phyloP scores from a whole-genome alignment of 805 yeast genomes.

The Priceomyces haplophilus region DNA sequence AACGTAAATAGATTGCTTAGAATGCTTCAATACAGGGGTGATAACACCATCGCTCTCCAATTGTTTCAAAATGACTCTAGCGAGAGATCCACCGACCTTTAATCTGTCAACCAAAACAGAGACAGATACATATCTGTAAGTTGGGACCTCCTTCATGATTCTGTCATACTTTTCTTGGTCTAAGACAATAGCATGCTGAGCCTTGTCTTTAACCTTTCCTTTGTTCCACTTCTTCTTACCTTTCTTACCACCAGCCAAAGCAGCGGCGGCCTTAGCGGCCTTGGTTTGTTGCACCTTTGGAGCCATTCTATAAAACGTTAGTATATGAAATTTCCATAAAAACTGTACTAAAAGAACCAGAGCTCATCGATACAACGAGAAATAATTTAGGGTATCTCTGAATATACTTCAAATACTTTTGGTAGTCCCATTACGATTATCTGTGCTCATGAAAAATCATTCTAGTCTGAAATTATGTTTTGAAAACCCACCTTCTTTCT shows the following conservation, averaged over 20 bases:
- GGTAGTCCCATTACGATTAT: no score
- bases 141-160: constrained; percentile 98
- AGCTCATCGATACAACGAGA: no score
- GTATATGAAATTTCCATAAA: constrained; percentile 9
- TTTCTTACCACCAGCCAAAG: constrained; percentile 99
- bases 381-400: no score
- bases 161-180: constrained; percentile 99
- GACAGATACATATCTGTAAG: constrained; percentile 96
- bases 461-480: no score
- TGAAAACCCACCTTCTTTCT: no score
- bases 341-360: not conserved
- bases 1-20: constrained; percentile 96
- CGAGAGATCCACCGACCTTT: constrained; percentile 98
- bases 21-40: constrained; percentile 90
- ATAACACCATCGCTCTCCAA: constrained; percentile 94
- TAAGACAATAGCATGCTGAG: constrained; percentile 93
- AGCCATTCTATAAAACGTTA: constrained; percentile 67
- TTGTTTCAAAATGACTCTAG: constrained; percentile 96
- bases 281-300: constrained; percentile 98
- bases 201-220: constrained; percentile 99
- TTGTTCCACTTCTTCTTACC: constrained; percentile 99
- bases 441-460: no score
- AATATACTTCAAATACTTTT: no score
- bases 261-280: constrained; percentile 99
- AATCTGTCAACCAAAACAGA: constrained; percentile 98